Conservation (phyloP, 257 asterid species). For the Solanum commersonii region DNA sequence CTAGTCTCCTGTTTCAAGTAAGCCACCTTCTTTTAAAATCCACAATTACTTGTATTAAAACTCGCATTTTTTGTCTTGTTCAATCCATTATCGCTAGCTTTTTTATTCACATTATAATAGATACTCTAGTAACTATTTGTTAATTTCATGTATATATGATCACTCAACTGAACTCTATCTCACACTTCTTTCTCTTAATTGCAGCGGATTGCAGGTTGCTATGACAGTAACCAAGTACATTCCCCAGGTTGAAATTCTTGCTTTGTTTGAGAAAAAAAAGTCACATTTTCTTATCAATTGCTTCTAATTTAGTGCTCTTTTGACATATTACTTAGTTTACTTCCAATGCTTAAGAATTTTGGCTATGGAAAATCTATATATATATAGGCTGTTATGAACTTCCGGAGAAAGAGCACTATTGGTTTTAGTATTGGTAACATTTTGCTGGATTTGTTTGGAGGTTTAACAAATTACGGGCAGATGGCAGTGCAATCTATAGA, state of each 20-base stretch:
- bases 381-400: slow-evolving; percentile 65
- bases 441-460: slow-evolving; percentile 81
- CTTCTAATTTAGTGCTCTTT: neutral
- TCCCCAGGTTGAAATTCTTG: slow-evolving; percentile 59
- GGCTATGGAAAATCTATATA: slow-evolving; percentile 2
- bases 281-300: neutral
- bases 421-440: slow-evolving; percentile 96
- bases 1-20: slow-evolving; percentile 84
- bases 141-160: neutral
- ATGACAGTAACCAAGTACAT: slow-evolving; percentile 88
- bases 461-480: slow-evolving; percentile 64
- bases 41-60: neutral
- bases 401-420: slow-evolving; percentile 64
- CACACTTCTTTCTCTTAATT: neutral
- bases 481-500: slow-evolving; percentile 90
- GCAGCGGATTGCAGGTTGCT: slow-evolving; percentile 74
- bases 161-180: neutral
- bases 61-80: neutral
- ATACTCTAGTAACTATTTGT: neutral
- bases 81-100: neutral
- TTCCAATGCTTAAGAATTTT: neutral
- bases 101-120: neutral
- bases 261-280: neutral
- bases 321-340: neutral
- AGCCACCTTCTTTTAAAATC: slow-evolving; percentile 13